These are phyloP conservation scores for Xylaria palmicola DNA, from an alignment of 495 filamentous ascomycete genomes.

Conservation along the genomic window DNA sequence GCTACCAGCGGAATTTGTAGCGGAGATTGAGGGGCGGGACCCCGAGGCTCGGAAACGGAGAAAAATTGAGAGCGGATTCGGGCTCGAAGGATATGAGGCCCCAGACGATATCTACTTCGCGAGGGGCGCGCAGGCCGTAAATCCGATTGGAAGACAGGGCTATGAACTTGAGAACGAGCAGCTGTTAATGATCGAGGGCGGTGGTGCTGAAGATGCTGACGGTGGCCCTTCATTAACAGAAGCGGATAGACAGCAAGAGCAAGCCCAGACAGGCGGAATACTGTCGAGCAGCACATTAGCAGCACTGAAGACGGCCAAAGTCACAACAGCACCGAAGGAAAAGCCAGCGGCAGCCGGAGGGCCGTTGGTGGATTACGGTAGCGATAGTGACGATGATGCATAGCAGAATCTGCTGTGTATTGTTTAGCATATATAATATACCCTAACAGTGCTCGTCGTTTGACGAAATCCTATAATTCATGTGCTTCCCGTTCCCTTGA, in stretches of 20 bases:
- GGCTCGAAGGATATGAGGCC: constrained; percentile 86
- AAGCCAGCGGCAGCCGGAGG: constrained; percentile 50
- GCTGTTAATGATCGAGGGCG: constrained; percentile 50
- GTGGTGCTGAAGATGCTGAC: constrained; percentile 15
- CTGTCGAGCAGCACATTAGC: constrained; percentile 78
- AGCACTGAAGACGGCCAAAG: constrained; percentile 59
- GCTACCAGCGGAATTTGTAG: constrained; percentile 87
- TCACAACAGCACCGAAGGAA: constrained; percentile 50
- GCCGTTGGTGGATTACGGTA: constrained; percentile 84
- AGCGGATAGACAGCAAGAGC: constrained; percentile 39
- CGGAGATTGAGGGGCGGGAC: constrained; percentile 90
- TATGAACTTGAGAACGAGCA: constrained; percentile 49
- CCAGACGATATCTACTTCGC: constrained; percentile 95
- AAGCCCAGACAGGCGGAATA: constrained; percentile 61
- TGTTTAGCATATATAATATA: constrained; percentile 12
- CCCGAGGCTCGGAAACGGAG: constrained; percentile 81
- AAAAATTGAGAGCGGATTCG: constrained; percentile 87
- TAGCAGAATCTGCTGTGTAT: constrained; percentile 8
- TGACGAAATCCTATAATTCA: background rate
- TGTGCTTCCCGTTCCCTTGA: background rate
- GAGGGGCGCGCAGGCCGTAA: constrained; percentile 58
- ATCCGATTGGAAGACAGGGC: constrained; percentile 53
- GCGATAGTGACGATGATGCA: constrained; percentile 70
- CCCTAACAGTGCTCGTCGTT: background rate
- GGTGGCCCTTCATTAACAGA: constrained; percentile 33